A percentile compares a stretch with the other conserved stretches of the same genome.
Conservation (phyloP, 768 basidiomycete genomes). For the Termitomyces sp. region DNA sequence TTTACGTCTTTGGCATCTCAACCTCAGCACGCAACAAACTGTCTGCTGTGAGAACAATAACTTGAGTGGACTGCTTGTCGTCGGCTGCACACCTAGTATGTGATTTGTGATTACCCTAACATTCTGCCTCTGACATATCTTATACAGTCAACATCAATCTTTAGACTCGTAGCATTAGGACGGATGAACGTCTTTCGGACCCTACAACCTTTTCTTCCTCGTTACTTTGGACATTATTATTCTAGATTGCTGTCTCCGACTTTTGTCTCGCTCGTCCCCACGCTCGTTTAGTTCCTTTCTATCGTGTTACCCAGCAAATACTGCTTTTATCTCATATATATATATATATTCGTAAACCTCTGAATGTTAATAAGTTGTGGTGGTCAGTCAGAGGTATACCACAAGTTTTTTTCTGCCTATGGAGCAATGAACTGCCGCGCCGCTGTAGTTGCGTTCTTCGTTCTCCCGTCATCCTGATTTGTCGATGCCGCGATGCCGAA, state of each 20-base stretch:
- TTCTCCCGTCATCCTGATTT: neutral
- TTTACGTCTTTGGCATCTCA: slow-evolving; percentile 13
- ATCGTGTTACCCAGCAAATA: neutral
- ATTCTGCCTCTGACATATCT: neutral
- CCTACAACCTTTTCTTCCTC: neutral
- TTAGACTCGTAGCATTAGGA: slow-evolving; percentile 9
- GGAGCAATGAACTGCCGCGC: neutral
- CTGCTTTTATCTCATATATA: neutral
- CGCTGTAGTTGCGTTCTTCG: neutral
- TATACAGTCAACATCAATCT: slow-evolving; percentile 22
- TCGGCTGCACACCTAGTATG: slow-evolving; percentile 44
- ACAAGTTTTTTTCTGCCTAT: neutral
- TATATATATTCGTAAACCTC: neutral
- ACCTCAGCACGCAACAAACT: slow-evolving; percentile 35
- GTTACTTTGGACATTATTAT: neutral
- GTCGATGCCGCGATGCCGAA: neutral
- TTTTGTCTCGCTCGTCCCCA: slow-evolving; percentile 1
- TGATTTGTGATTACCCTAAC: neutral
- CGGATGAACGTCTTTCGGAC: neutral
- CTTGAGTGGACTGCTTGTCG: slow-evolving; percentile 40
- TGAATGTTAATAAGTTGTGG: neutral
- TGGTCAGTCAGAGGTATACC: neutral
- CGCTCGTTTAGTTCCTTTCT: slow-evolving; percentile 10
- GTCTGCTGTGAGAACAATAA: slow-evolving; percentile 46
- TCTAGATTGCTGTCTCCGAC: neutral